Evolutionary conservation across 2,329 filamentous ascomycete species (phyloP), one percentile per base, ranked within the genome.

Genomic region (Hymenoscyphus repandus): DNA sequence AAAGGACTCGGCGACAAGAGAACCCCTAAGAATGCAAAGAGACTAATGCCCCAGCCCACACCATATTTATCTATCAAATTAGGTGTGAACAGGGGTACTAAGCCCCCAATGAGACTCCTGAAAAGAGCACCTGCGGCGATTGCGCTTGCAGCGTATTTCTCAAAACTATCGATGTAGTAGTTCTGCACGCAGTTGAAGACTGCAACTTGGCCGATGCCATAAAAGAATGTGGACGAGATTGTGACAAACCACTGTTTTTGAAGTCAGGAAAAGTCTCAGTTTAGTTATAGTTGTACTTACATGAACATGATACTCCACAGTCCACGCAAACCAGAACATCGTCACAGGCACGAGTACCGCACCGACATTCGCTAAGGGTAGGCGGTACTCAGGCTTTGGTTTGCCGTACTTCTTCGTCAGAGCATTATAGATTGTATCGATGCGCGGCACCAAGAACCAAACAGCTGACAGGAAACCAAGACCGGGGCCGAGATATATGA

Each of bases 281-380:
- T 55, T 75, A 66, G 2, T 70, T 70, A 38, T 71, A 74, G 2
- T 74, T 73, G 22, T 77, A 74, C 34, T 17, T 37, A 37, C 54
- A 18, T 71, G 72, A 31, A 75, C 69, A 18, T 50, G 56, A 0
- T 66, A 53, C 32, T 71, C 68, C 3, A 69, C 68, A 2, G 72
- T 72, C 75, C 75, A 78, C 5, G 71, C 75, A 17, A 77, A 67
- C 74, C 74, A 77, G 56, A 77, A 77, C 1, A 78, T 66, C 0
- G 68, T 70, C 10, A 76, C 61, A 0, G 75, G 72, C 3, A 76
- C 65, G 1, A 69, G 59, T 3, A 70, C 68, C 1, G 71, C 51
- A 0, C 58, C 64, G 36, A 64, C 60, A 52, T 76, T 74, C 30
- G 68, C 69, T 0, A 75, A 71, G 0, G 74, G 72, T 0, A 83